Evolutionary conservation across 805 yeast species (phyloP).

Genomic region (Saccharomycopsis olivae): DNA sequence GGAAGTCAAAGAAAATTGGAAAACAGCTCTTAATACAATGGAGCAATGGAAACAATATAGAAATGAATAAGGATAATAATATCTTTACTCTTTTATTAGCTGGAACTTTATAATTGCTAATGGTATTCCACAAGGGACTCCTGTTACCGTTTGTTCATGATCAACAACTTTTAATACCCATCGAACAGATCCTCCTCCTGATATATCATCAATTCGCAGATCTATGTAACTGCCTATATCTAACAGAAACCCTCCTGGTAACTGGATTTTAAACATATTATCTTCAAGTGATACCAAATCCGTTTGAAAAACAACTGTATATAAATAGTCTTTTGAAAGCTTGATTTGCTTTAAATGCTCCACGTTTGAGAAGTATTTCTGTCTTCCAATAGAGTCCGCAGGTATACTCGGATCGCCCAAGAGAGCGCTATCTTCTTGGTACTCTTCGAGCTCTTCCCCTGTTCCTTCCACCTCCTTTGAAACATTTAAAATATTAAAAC

Average conservation of each 20-base stretch:
- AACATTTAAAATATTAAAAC: slow-evolving; percentile 38
- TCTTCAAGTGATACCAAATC: slow-evolving; percentile 40
- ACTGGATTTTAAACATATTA: slow-evolving; percentile 37
- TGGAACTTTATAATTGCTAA: slow-evolving; percentile 20
- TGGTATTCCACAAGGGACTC: slow-evolving; percentile 19
- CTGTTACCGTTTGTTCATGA: slow-evolving; percentile 4
- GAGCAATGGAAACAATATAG: slow-evolving; percentile 22
- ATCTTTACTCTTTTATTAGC: slow-evolving; percentile 12
- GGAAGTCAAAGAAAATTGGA: slow-evolving; percentile 21
- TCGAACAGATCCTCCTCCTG: slow-evolving; percentile 27
- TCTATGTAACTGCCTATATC: slow-evolving; percentile 35
- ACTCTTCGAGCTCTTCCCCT: not conserved
- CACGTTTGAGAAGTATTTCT: slow-evolving; percentile 32
- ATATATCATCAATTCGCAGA: slow-evolving; percentile 26
- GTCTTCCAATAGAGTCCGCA: slow-evolving; percentile 28
- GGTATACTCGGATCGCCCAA: slow-evolving; percentile 25
- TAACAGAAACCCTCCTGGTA: slow-evolving; percentile 44
- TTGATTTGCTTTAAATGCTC: slow-evolving; percentile 30
- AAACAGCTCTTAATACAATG: slow-evolving; percentile 22
- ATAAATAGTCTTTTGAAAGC: slow-evolving; percentile 30
- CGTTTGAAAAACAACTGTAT: slow-evolving; percentile 44
- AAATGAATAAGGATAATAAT: slow-evolving; percentile 5
- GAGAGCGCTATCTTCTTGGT: not conserved
- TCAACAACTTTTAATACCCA: slow-evolving; percentile 29
- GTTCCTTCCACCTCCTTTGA: slow-evolving; percentile 14